Evolutionary conservation across 495 filamentous ascomycete species (phyloP), one percentile per base, ranked within the genome.

Genomic region (Rhypophila decipiens): DNA sequence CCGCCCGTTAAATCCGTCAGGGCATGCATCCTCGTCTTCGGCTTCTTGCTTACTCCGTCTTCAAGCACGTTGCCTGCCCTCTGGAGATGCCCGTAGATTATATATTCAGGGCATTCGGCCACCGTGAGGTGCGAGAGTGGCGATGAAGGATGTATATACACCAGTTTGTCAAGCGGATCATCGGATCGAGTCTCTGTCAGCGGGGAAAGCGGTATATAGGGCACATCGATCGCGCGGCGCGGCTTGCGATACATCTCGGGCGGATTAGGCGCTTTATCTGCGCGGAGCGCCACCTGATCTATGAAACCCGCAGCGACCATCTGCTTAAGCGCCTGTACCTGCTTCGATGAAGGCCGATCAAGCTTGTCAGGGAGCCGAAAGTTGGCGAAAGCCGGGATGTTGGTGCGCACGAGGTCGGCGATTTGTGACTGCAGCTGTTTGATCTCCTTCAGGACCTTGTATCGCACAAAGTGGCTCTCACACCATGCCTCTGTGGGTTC

Each of bases 261-360:
- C 1, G 88, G 86, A 15, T 73, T 73, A 3, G 88, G 86, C 0
- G 86, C 73, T 9, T 91, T 72, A 61, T 97, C 90, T 2, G 89
- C 88, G 49, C 93, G 88, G 58, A 97, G 91, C 42, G 94, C 94
- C 41, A 99, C 76, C 48, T 96, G 85, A 69, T 97, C 94, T 53
- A 99, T 83, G 71, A 96, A 99, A 2, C 90, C 94, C 0, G 90
- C 86, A 0, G 90, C 87, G 40, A 88, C 78, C 59, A 97, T 90
- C 60, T 96, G 88, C 57, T 90, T 90, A 8, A 99, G 74, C 1
- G 87, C 82, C 51, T 86, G 84, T 24, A 91, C 62, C 53, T 94
- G 85, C 38, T 84, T 82, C 0, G 78, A 53, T 0, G 79, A 77
- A 2, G 90, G 90, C 2, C 80, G 76, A 5, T 86, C 78, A 0